Percentiles rank a stretch among this genome's conserved stretches.
Evolutionary conservation across 1,284 basidiomycete genomes (phyloP).

Genomic region (Ustilago xerochloae): DNA sequence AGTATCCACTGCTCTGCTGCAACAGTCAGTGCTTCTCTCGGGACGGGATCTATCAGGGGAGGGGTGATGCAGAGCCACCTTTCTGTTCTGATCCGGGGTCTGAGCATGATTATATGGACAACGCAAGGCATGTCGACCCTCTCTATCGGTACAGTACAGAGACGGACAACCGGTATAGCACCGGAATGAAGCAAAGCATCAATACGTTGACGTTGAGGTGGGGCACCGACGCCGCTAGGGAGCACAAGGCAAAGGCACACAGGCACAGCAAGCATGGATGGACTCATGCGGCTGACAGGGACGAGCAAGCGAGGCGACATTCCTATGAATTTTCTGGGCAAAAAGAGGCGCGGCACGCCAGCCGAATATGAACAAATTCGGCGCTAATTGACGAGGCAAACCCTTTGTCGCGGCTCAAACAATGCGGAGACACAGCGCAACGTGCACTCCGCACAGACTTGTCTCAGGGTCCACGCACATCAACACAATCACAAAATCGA

Average conservation of each 20-base stretch:
- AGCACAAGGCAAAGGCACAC: background rate
- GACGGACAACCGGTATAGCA: too few relatives aligned
- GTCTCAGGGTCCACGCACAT: background rate
- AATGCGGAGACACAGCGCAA: background rate
- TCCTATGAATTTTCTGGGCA: background rate
- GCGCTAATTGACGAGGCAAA: background rate
- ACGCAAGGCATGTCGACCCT: background rate
- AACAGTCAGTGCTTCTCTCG: background rate
- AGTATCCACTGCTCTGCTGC: too few relatives aligned
- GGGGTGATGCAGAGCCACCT: background rate
- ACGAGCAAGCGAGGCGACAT: slow-evolving; percentile 1
- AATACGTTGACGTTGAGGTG: too few relatives aligned
- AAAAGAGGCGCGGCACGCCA: background rate
- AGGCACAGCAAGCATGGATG: background rate
- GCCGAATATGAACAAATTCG: too few relatives aligned
- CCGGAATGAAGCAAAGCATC: too few relatives aligned
- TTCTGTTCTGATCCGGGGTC: background rate
- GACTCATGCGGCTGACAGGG: background rate
- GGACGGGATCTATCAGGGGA: background rate
- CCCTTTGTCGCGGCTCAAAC: background rate
- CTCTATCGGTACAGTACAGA: background rate
- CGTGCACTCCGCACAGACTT: background rate
- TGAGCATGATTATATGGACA: slow-evolving; percentile 1
- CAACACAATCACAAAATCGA: background rate
- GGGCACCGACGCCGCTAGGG: too few relatives aligned